Evolutionary conservation across 2,329 filamentous ascomycete species (phyloP), one percentile per base, ranked within the genome.

Genomic region (Aspergillus fischeri): DNA sequence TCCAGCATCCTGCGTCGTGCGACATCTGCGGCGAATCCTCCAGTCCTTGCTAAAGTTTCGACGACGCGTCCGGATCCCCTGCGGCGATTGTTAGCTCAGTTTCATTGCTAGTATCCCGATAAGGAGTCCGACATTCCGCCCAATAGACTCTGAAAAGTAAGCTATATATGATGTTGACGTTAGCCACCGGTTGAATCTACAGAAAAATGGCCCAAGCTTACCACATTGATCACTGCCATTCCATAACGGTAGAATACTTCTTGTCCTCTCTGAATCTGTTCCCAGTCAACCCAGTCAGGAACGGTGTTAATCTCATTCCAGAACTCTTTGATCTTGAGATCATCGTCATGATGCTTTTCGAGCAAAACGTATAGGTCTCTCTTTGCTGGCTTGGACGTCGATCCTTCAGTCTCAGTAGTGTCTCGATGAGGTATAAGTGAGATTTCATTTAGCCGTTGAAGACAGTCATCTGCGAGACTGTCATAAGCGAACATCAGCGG

Each of bases 211-310:
- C 2, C 21, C 17, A 7, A 20, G 67, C 70, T 62, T 41, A 72
- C 70, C 25, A 65, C 85, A 7, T 86, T 88, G 21, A 91, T 72
- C 24, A 83, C 82, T 0, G 87, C 83, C 0, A 84, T 85, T 20
- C 84, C 88, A 70, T 92, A 92, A 38, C 89, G 83, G 70, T 90
- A 92, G 67, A 92, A 91, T 0, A 91, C 83, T 63, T 89, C 83
- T 69, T 93, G 89, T 0, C 89, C 90, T 65, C 89, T 80, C 58
- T 81, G 78, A 55, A 93, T 87, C 67, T 91, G 88, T 1, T 82
- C 81, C 89, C 88, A 92, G 68, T 92, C 85, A 2, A 92, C 89
- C 88, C 89, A 92, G 0, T 82, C 78, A 0, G 89, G 90, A 3
- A 91, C 73, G 0, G 81, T 85, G 56, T 85, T 87, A 55, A 89